Percentiles rank a stretch among this genome's conserved stretches.
Evolutionary conservation across 306 rosid genomes (phyloP).

Genomic region (Gleditsia sinensis): DNA sequence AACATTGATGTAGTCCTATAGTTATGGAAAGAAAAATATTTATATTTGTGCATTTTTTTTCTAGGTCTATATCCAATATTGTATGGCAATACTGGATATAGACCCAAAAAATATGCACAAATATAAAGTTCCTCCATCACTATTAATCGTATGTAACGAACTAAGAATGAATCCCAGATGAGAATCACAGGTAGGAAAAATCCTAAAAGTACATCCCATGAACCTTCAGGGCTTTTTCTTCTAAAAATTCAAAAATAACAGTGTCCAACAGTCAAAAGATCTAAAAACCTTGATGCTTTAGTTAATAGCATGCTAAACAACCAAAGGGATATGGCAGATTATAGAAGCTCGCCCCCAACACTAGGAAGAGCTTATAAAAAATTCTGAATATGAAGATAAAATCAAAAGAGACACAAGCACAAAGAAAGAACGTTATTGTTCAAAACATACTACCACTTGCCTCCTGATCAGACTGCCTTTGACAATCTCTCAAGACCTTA

Average conservation of each 20-base stretch:
- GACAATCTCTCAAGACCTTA: conserved; percentile 53
- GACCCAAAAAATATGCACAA: conserved; percentile 19
- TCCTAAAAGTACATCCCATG: not conserved
- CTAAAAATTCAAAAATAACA: not conserved
- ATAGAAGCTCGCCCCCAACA: conserved; percentile 12
- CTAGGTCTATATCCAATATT: no score
- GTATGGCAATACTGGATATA: conserved; percentile 25
- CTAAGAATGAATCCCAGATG: conserved; percentile 4
- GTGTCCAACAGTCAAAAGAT: conserved; percentile 27
- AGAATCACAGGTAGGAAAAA: conserved; percentile 16
- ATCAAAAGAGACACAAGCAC: conserved; percentile 18
- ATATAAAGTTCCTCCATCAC: conserved; percentile 20
- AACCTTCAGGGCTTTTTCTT: conserved; percentile 13
- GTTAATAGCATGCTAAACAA: conserved; percentile 16
- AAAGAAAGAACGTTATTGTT: not conserved
- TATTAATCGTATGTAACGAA: conserved; percentile 15
- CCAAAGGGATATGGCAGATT: conserved; percentile 18
- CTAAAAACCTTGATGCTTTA: conserved; percentile 11
- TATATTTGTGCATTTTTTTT: no score
- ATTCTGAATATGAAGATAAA: not conserved
- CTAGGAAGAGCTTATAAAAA: conserved; percentile 13
- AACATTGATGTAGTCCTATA: no score
- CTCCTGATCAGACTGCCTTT: conserved; percentile 79
- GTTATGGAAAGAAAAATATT: no score
- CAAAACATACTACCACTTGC: conserved; percentile 43